A percentile compares a stretch with the other conserved stretches of the same genome.
Evolutionary conservation across 192 early-diverging fungal species (phyloP).

Genomic region (Podila epicladia): DNA sequence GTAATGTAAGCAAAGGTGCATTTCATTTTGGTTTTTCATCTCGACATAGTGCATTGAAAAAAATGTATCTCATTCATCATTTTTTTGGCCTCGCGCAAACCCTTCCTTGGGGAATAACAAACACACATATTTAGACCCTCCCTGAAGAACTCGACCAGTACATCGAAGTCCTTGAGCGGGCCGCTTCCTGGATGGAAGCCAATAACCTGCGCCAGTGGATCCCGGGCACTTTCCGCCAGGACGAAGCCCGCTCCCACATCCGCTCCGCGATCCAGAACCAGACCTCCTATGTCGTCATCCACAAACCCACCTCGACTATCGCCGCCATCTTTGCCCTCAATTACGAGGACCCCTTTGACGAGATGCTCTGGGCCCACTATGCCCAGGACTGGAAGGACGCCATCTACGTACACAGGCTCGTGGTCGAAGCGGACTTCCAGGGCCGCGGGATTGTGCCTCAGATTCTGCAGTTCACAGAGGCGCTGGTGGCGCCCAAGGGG

Average conservation of each 20-base stretch:
- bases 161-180: slow-evolving; percentile 45
- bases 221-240: slow-evolving; percentile 38
- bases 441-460: slow-evolving; percentile 33
- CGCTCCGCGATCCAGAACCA: slow-evolving; percentile 15
- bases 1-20: slow-evolving; percentile 14
- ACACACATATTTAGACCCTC: slow-evolving; percentile 5
- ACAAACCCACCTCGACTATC: slow-evolving; percentile 4
- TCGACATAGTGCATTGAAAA: too few relatives aligned
- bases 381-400: slow-evolving; percentile 37
- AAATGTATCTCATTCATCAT: neutral
- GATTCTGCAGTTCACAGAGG: slow-evolving; percentile 27
- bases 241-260: slow-evolving; percentile 16
- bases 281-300: slow-evolving; percentile 34
- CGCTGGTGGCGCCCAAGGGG: slow-evolving; percentile 5
- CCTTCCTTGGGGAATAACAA: neutral
- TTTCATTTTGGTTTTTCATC: neutral
- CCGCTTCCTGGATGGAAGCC: slow-evolving; percentile 48
- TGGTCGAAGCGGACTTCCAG: slow-evolving; percentile 34
- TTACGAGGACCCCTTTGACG: slow-evolving; percentile 44
- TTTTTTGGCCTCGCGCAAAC: neutral
- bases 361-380: slow-evolving; percentile 38
- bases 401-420: slow-evolving; percentile 41
- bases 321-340: slow-evolving; percentile 47
- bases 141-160: slow-evolving; percentile 29
- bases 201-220: slow-evolving; percentile 40